Conservation (phyloP, 192 early-diverging fungal species). For the Backusella luteola region DNA sequence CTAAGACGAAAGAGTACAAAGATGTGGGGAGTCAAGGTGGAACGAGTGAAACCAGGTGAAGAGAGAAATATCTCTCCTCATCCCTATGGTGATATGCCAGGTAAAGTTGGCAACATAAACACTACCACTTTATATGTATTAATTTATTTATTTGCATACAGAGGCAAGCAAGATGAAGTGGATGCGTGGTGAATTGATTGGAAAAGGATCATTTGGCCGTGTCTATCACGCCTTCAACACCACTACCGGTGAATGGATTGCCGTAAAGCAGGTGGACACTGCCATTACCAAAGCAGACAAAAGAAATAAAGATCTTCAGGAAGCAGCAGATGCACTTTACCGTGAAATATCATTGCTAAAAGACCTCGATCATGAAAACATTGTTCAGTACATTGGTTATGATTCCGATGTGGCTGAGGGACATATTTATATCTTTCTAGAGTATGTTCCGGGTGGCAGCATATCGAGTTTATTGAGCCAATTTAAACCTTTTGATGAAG, state of each 20-base stretch:
- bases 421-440: constrained; percentile 89
- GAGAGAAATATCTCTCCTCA: not conserved
- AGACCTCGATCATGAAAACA: constrained; percentile 83
- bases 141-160: not conserved
- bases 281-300: constrained; percentile 44
- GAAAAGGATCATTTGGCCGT: constrained; percentile 77
- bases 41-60: constrained; percentile 42
- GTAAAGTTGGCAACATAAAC: not conserved
- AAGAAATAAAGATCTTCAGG: constrained; percentile 39
- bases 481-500: constrained; percentile 65
- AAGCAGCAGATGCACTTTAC: constrained; percentile 56
- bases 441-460: constrained; percentile 94
- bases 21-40: constrained; percentile 43
- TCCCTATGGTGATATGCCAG: not conserved
- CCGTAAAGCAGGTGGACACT: constrained; percentile 78
- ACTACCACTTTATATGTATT: not conserved
- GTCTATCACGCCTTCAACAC: constrained; percentile 75
- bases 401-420: constrained; percentile 18
- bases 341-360: constrained; percentile 69
- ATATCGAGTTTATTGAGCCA: constrained; percentile 74
- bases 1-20: constrained; percentile 41
- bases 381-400: constrained; percentile 88
- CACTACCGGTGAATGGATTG: constrained; percentile 72
- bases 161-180: constrained; percentile 52
- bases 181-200: constrained; percentile 77